Conservation (phyloP, 1,284 basidiomycete genomes). For the Leccinum subrobustum region DNA sequence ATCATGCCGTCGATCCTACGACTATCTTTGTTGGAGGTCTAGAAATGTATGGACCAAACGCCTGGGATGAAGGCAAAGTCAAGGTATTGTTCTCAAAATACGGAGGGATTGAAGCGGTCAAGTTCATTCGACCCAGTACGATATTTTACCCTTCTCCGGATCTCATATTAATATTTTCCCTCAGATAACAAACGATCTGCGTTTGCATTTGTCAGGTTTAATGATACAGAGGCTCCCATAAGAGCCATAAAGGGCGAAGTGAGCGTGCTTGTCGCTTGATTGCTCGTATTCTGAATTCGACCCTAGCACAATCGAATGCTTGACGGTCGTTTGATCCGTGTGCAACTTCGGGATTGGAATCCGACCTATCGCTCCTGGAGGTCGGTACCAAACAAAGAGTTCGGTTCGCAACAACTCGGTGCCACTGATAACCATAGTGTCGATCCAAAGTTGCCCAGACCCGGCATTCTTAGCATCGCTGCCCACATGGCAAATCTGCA, state of each 20-base stretch:
- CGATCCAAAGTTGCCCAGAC: slow-evolving; percentile 13
- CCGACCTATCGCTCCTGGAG: slow-evolving; percentile 48
- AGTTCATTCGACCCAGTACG: slow-evolving; percentile 63
- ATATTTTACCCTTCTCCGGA: slow-evolving; percentile 2
- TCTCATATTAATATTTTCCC: slow-evolving; percentile 5
- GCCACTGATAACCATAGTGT: slow-evolving; percentile 10
- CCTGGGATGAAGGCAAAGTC: slow-evolving; percentile 68
- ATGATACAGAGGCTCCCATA: slow-evolving; percentile 54
- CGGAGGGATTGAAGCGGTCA: slow-evolving; percentile 61
- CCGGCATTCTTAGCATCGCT: slow-evolving; percentile 6
- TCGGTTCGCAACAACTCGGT: slow-evolving; percentile 21
- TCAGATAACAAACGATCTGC: slow-evolving; percentile 59
- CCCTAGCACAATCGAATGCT: slow-evolving; percentile 66
- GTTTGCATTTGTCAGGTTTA: slow-evolving; percentile 74
- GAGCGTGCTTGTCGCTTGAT: slow-evolving; percentile 9
- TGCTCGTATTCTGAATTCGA: slow-evolving; percentile 2
- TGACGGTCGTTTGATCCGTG: slow-evolving; percentile 67
- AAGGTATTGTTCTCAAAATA: slow-evolving; percentile 57
- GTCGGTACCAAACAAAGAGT: slow-evolving; percentile 35
- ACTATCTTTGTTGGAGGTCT: slow-evolving; percentile 76
- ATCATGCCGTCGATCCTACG: slow-evolving; percentile 54
- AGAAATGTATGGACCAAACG: slow-evolving; percentile 56
- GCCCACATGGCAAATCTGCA: slow-evolving; percentile 12
- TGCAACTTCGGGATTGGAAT: slow-evolving; percentile 62
- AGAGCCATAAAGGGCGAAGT: slow-evolving; percentile 66